phyloP scores from a whole-genome alignment of 768 basidiomycete genomes.

The Russula brevipes region DNA sequence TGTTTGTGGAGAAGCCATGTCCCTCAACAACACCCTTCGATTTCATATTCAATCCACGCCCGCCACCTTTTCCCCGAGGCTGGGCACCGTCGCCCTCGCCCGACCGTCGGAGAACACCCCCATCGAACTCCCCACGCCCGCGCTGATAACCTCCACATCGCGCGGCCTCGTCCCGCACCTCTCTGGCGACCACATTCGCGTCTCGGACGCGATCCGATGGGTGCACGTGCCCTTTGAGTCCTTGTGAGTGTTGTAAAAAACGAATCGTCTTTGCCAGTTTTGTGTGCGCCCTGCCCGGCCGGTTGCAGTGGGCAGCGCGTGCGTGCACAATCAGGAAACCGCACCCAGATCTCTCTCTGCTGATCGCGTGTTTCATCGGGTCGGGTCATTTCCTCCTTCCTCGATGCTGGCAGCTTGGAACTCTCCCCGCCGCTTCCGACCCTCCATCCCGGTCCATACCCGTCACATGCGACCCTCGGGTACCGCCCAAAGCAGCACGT shows the following conservation, averaged over 20 bases:
- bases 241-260: conserved; percentile 49
- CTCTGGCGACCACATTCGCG: conserved; percentile 52
- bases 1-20: background rate
- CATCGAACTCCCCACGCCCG: conserved; percentile 53
- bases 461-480: conserved; percentile 65
- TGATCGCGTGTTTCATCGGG: too few relatives aligned
- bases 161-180: conserved; percentile 74
- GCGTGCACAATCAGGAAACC: too few relatives aligned
- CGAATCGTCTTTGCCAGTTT: too few relatives aligned
- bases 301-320: too few relatives aligned
- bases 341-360: too few relatives aligned
- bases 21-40: background rate
- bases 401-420: conserved; percentile 49
- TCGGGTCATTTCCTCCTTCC: background rate
- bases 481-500: conserved; percentile 46
- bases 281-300: too few relatives aligned
- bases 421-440: conserved; percentile 62
- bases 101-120: background rate
- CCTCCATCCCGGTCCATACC: conserved; percentile 44
- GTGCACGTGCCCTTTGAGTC: conserved; percentile 72
- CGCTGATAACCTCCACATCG: conserved; percentile 56
- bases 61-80: conserved; percentile 19
- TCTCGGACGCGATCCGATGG: conserved; percentile 51
- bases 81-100: conserved; percentile 13
- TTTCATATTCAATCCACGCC: conserved; percentile 10